These are phyloP conservation scores for Ascoidea asiatica DNA, from an alignment of 805 yeast species.

Conservation along the genomic window DNA sequence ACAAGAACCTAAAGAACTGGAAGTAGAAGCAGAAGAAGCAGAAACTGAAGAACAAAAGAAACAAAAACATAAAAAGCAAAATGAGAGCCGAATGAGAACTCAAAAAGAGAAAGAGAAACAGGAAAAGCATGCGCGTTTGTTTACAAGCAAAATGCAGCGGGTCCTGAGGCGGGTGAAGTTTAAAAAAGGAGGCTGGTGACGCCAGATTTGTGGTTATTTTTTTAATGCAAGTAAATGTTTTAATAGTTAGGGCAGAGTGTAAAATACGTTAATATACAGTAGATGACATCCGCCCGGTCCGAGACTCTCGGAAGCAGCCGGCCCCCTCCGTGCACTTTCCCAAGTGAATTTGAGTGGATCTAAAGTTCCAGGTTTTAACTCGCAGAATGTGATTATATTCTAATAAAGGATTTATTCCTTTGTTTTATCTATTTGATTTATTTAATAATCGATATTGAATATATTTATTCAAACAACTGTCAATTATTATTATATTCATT, in stretches of 20 bases:
- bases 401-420: too few species aligned
- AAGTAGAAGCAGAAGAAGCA: not conserved
- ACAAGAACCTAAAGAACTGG: too few species aligned
- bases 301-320: not conserved
- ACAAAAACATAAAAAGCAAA: not conserved
- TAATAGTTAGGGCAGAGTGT: not conserved
- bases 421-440: too few species aligned
- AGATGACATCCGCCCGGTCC: not conserved
- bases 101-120: slow-evolving; percentile 4
- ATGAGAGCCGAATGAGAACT: slow-evolving; percentile 3
- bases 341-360: too few species aligned
- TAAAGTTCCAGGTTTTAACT: too few species aligned
- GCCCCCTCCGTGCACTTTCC: too few species aligned
- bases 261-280: not conserved
- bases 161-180: slow-evolving; percentile 3
- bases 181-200: not conserved
- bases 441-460: too few species aligned
- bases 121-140: not conserved
- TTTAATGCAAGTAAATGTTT: not conserved
- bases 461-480: too few species aligned
- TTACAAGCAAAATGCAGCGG: slow-evolving; percentile 6
- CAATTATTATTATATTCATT: too few species aligned
- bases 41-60: not conserved
- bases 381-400: too few species aligned
- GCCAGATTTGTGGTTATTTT: too few species aligned